Conservation (phyloP, 2,329 filamentous ascomycete species). For the Ophiostoma sp. region DNA sequence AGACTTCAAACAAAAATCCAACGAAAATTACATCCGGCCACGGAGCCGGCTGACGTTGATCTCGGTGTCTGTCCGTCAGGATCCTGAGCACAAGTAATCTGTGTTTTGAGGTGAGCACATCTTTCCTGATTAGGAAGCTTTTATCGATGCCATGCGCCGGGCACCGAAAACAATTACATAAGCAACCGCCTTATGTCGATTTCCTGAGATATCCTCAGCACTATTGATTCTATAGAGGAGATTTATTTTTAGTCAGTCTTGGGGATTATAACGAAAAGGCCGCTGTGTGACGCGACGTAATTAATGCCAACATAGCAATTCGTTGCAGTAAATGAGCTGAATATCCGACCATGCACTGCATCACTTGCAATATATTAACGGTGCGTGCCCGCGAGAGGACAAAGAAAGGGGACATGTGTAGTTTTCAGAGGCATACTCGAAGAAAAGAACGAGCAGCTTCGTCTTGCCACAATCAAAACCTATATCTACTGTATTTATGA, state of each 20-base stretch:
- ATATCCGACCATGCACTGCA: background rate
- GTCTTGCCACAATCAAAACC: background rate
- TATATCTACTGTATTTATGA: background rate
- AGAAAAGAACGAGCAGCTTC: background rate
- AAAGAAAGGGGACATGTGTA: too few relatives aligned
- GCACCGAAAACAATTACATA: background rate
- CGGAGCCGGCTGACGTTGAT: slow-evolving; percentile 3
- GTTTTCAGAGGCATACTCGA: too few relatives aligned
- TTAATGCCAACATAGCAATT: background rate
- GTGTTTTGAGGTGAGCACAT: background rate
- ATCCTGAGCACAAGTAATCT: background rate
- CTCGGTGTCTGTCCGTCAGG: slow-evolving; percentile 3
- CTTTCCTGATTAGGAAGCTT: slow-evolving; percentile 15
- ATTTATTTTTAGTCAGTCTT: too few relatives aligned
- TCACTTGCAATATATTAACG: background rate
- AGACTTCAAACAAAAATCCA: background rate
- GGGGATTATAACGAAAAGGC: too few relatives aligned
- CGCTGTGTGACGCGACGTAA: background rate
- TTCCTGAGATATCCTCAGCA: background rate
- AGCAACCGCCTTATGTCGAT: background rate
- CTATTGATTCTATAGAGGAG: too few relatives aligned
- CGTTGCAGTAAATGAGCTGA: background rate
- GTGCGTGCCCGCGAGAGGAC: too few relatives aligned
- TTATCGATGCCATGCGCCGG: slow-evolving; percentile 9
- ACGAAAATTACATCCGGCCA: background rate